Percentiles rank a stretch among this genome's conserved stretches.
These are phyloP conservation scores for Sporisorium reilianum DNA, from an alignment of 1,284 basidiomycete genomes.

Conservation along the genomic window DNA sequence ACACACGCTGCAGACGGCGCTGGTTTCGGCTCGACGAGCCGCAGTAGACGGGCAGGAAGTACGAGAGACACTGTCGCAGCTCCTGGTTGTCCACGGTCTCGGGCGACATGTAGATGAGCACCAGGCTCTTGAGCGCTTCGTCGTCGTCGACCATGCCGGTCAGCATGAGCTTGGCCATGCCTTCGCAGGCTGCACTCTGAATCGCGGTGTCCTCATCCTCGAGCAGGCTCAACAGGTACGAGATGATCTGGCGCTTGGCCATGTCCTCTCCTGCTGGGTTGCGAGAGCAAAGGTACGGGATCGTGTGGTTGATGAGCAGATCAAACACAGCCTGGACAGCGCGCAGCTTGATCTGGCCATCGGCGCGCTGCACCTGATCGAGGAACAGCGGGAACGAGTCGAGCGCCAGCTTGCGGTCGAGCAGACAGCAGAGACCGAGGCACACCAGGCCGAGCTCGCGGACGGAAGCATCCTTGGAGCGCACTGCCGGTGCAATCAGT, in stretches of 20 bases:
- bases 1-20: slow-evolving; percentile 81
- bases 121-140: slow-evolving; percentile 78
- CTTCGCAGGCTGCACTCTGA: slow-evolving; percentile 83
- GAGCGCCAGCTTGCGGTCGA: slow-evolving; percentile 88
- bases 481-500: slow-evolving; percentile 89
- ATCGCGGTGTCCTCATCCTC: slow-evolving; percentile 77
- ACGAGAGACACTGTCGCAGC: slow-evolving; percentile 90
- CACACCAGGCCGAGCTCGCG: slow-evolving; percentile 88
- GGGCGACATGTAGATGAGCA: slow-evolving; percentile 87
- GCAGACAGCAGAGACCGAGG: slow-evolving; percentile 89
- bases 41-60: slow-evolving; percentile 95
- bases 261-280: slow-evolving; percentile 52
- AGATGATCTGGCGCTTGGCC: slow-evolving; percentile 61
- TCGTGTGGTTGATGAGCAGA: slow-evolving; percentile 87
- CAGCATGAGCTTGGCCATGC: slow-evolving; percentile 89
- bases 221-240: slow-evolving; percentile 70
- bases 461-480: slow-evolving; percentile 83
- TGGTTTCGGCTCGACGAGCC: slow-evolving; percentile 87
- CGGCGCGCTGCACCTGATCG: slow-evolving; percentile 82
- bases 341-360: slow-evolving; percentile 81
- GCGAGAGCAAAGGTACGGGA: slow-evolving; percentile 76
- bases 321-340: slow-evolving; percentile 91
- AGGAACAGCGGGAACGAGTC: slow-evolving; percentile 92
- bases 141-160: slow-evolving; percentile 74
- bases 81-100: slow-evolving; percentile 87